phyloP scores from a whole-genome alignment of 2,329 filamentous ascomycete genomes.

The Capronia epimyces region DNA sequence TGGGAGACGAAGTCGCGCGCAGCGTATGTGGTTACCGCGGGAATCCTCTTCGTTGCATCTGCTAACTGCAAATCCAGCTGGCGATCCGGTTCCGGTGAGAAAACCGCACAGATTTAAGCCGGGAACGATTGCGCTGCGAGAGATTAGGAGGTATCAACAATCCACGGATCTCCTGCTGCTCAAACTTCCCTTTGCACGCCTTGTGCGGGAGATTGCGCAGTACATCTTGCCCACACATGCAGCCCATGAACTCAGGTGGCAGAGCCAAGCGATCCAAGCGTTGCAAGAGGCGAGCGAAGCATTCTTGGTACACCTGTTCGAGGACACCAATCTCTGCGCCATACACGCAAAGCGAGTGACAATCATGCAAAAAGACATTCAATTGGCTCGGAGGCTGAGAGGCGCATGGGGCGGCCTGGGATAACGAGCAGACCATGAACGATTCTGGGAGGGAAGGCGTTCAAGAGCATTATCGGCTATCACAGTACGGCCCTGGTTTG shows the following conservation, averaged over 20 bases:
- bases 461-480: constrained; percentile 2
- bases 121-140: constrained; percentile 80
- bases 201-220: constrained; percentile 51
- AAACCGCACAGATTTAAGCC: constrained; percentile 62
- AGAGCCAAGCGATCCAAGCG: constrained; percentile 88
- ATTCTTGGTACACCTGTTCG: constrained; percentile 92
- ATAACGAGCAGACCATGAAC: constrained; percentile 34
- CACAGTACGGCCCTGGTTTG: constrained; percentile 5
- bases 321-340: constrained; percentile 91
- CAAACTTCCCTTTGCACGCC: constrained; percentile 48
- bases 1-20: constrained; percentile 28
- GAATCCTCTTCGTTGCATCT: background rate
- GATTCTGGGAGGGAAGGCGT: background rate
- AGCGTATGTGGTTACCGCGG: constrained; percentile 35
- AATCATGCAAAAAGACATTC: constrained; percentile 97
- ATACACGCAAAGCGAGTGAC: constrained; percentile 96
- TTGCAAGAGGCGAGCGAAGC: constrained; percentile 95
- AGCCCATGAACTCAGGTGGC: constrained; percentile 77
- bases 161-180: constrained; percentile 78
- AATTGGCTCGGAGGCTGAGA: constrained; percentile 75
- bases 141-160: constrained; percentile 87
- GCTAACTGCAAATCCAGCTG: constrained; percentile 47
- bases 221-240: constrained; percentile 52
- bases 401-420: constrained; percentile 69
- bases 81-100: constrained; percentile 64